Conservation (phyloP, 805 yeast species). For the Zygosaccharomyces bisporus region DNA sequence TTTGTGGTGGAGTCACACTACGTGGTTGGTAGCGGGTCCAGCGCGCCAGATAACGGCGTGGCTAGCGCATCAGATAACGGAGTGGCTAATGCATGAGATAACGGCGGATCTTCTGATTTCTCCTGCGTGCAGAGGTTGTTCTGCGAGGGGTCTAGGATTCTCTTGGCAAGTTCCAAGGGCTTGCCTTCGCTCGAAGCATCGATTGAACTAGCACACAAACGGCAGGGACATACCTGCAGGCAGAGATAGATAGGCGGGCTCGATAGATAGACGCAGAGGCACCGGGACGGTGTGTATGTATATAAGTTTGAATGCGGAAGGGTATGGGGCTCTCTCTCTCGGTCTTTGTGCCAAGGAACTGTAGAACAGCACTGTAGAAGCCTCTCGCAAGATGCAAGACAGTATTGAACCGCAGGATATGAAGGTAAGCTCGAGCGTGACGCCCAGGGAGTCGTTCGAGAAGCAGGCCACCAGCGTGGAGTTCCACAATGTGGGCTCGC, state of each 20-base stretch:
- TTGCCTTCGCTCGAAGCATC: neutral
- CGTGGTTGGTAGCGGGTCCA: no score
- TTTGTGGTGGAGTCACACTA: no score
- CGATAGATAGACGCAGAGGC: neutral
- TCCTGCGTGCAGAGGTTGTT: neutral
- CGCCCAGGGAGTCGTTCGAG: neutral
- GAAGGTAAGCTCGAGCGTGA: neutral
- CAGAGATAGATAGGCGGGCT: neutral
- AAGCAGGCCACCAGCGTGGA: constrained; percentile 6
- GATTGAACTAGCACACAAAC: neutral
- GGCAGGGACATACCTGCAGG: neutral
- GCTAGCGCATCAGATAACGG: neutral
- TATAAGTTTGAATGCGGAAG: neutral
- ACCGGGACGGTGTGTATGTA: neutral
- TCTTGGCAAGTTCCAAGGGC: neutral
- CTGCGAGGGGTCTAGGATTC: neutral
- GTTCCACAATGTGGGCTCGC: constrained; percentile 9
- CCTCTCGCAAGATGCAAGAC: neutral
- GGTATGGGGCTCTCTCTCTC: neutral
- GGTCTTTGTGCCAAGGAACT: no score
- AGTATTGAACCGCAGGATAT: neutral
- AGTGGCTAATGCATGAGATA: neutral
- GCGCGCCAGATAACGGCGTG: neutral
- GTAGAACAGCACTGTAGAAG: neutral
- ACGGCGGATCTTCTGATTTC: constrained; percentile 2